Evolutionary conservation across 495 filamentous ascomycete genomes (phyloP).

Genomic region (Hamigera avellanea): DNA sequence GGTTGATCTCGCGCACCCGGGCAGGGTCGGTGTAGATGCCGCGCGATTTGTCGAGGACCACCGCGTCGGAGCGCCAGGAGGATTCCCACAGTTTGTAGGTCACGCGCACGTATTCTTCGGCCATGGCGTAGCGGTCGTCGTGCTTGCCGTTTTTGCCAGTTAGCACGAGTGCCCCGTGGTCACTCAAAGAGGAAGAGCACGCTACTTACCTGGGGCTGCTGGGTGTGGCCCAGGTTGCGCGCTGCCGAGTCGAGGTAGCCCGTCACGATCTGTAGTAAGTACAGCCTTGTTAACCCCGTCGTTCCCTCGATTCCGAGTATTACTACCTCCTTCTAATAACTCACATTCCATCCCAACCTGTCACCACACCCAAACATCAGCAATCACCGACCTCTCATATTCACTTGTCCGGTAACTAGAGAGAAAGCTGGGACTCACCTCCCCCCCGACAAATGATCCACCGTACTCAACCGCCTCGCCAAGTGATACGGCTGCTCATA

Average conservation of each 20-base stretch:
- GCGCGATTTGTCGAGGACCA: conserved; percentile 40
- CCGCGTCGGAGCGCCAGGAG: conserved; percentile 58
- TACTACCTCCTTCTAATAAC: too few relatives aligned
- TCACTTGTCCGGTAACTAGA: too few relatives aligned
- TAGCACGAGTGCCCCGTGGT: too few relatives aligned
- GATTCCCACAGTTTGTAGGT: conserved; percentile 61
- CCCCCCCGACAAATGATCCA: conserved; percentile 58
- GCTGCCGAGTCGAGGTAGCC: conserved; percentile 58
- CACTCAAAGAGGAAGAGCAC: too few relatives aligned
- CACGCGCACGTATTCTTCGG: conserved; percentile 57
- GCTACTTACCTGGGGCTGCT: conserved; percentile 34
- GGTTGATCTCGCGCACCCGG: conserved; percentile 51
- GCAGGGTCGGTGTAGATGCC: conserved; percentile 50
- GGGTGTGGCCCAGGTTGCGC: conserved; percentile 42
- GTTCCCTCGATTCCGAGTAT: too few relatives aligned
- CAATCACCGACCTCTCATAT: too few relatives aligned
- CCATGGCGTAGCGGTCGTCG: conserved; percentile 55
- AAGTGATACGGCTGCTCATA: conserved; percentile 64
- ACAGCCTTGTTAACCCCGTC: background rate
- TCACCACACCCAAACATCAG: background rate
- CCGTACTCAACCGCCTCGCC: conserved; percentile 49
- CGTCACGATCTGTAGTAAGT: conserved; percentile 40
- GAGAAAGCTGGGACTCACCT: too few relatives aligned
- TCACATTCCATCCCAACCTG: conserved; percentile 48
- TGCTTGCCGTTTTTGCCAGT: conserved; percentile 30